Evolutionary conservation across 495 filamentous ascomycete species (phyloP), one percentile per base, ranked within the genome.

Genomic region (Neurospora tetraspora): DNA sequence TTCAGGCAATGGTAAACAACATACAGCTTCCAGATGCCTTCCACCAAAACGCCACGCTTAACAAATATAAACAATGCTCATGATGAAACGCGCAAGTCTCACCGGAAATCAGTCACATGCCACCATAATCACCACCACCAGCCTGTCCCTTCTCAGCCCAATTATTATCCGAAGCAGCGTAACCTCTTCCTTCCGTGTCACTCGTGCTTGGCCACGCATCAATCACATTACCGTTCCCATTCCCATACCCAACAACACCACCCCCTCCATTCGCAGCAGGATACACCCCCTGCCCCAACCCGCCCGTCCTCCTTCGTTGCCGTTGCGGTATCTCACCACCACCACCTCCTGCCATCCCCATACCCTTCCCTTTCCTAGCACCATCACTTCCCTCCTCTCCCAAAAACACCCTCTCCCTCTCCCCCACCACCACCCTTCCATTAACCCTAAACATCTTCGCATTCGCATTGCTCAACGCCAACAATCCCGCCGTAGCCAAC

Each of bases 391-490:
- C 53, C 14, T 65, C 53, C 7, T 18, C 53, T 14, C 53, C 53
- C 53, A 34, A 65, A 65, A 34, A 34, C 31, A 65, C 27, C 11
- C 53, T 34, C 14, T 39, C 70, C 68, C 14, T 34, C 34, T 38
- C 68, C 14, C 68, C 70, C n/a, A 68, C 70, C 14, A 71, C 53
- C 6, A 34, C 72, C 20, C 82, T 76, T 9, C 83, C 82, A 47
- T 82, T 81, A 72, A 86, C 81, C 68, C 73, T 75, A 39, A 85
- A 77, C 23, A 75, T 76, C 72, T 81, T 81, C 7, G 85, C 81
- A 59, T 84, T 78, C 20, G 80, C 76, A 70, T 90, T 90, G 42
- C 83, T 85, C 39, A 89, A 73, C 3, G 83, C 85, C 39, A 91
- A 75, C 36, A 90, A 71, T 0, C 77, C 86, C 1, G 82, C 86